These are phyloP conservation scores for Flaveria trinervia DNA, from an alignment of 129 eudicot genomes.

Conservation along the genomic window DNA sequence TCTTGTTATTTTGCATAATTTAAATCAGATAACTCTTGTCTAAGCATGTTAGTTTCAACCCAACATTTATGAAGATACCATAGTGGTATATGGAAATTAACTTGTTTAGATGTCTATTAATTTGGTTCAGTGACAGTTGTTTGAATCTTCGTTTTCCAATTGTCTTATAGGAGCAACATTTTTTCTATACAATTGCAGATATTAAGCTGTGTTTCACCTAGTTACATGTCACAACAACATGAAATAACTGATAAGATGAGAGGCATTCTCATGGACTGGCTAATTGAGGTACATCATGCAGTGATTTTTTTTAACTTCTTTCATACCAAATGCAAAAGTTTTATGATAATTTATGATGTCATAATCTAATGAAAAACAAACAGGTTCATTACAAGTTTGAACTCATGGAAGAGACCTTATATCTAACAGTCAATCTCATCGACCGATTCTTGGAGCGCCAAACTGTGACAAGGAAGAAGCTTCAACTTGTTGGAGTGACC, in stretches of 20 bases:
- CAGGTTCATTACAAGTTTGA: constrained; percentile 97
- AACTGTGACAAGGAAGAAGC: constrained; percentile 64
- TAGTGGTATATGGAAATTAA: neutral
- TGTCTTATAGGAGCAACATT: too few species aligned
- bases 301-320: neutral
- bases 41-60: neutral
- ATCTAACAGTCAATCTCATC: constrained; percentile 81
- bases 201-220: constrained; percentile 64
- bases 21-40: neutral
- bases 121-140: neutral
- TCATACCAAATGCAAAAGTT: neutral
- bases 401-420: constrained; percentile 91
- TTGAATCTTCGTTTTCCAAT: neutral
- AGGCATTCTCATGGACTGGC: constrained; percentile 89
- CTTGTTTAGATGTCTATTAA: neutral
- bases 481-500: constrained; percentile 94
- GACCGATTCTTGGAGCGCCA: constrained; percentile 71
- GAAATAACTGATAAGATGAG: constrained; percentile 90
- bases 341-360: neutral
- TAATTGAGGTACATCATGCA: constrained; percentile 66
- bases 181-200: constrained; percentile 40
- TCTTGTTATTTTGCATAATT: neutral
- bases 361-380: neutral
- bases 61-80: neutral
- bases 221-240: constrained; percentile 61